phyloP scores from a whole-genome alignment of 805 yeast genomes.

The Jamesozyma gamospora region DNA sequence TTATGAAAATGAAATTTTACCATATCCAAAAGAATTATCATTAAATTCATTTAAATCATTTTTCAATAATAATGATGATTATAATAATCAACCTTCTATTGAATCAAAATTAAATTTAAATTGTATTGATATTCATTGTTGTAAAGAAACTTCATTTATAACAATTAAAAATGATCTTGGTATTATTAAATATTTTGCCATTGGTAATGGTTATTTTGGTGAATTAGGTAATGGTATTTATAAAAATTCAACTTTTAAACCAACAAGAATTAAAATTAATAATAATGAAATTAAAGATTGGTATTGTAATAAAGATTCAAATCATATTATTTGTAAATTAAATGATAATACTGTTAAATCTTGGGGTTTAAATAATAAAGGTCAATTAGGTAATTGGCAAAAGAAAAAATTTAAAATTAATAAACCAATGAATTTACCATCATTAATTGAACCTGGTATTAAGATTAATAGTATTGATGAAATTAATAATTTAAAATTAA shows the following conservation, averaged over 20 bases:
- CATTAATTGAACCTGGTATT: constrained; percentile 36
- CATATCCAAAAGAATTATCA: constrained; percentile 53
- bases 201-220: constrained; percentile 82
- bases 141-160: constrained; percentile 55
- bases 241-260: constrained; percentile 62
- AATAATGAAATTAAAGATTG: constrained; percentile 43
- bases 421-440: constrained; percentile 43
- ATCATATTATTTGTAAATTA: constrained; percentile 53
- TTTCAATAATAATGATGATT: constrained; percentile 14
- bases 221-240: constrained; percentile 75
- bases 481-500: neutral
- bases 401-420: neutral
- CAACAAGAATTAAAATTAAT: constrained; percentile 41
- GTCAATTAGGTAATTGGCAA: constrained; percentile 82
- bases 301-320: constrained; percentile 40
- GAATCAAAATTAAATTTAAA: constrained; percentile 33
- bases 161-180: constrained; percentile 24
- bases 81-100: neutral
- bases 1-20: constrained; percentile 53
- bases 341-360: constrained; percentile 41
- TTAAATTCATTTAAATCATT: constrained; percentile 32
- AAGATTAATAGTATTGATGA: constrained; percentile 4
- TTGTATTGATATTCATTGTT: constrained; percentile 52
- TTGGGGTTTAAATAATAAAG: constrained; percentile 80
- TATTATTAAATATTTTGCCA: constrained; percentile 35